These are phyloP conservation scores for Arthrocladium fulminans DNA, from an alignment of 2,329 filamentous ascomycete species.

Conservation along the genomic window DNA sequence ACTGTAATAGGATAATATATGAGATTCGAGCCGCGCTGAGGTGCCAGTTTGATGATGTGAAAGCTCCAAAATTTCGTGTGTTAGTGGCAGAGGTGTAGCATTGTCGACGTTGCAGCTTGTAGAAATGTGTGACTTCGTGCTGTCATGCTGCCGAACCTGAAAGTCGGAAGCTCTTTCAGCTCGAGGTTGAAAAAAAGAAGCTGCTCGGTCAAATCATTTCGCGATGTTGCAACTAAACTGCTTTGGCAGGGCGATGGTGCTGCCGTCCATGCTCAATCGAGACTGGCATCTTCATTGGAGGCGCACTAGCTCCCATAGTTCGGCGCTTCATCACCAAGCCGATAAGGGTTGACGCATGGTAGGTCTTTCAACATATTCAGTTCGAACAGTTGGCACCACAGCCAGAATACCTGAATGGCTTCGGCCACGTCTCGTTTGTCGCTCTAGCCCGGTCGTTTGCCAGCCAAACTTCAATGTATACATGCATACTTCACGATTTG, in stretches of 20 bases:
- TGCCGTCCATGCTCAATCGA: neutral
- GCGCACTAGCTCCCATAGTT: neutral
- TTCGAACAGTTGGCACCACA: no score
- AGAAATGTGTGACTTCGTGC: no score
- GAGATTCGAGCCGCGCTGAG: neutral
- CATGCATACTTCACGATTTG: no score
- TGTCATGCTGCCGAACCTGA: no score
- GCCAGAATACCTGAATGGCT: no score
- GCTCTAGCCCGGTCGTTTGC: neutral
- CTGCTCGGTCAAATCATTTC: neutral
- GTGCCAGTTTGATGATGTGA: neutral
- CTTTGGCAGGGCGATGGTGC: neutral
- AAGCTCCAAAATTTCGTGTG: neutral
- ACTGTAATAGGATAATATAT: constrained; percentile 5
- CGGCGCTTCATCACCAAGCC: neutral
- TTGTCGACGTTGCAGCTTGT: neutral
- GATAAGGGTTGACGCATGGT: no score
- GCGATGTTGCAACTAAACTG: neutral
- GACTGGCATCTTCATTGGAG: neutral
- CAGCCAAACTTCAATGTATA: no score
- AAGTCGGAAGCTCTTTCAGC: no score
- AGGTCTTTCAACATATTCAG: no score
- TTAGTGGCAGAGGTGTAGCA: neutral
- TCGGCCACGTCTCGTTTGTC: no score
- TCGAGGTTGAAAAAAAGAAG: neutral